A percentile compares a stretch with the other conserved stretches of the same genome.
Evolutionary conservation across 208 protist species (phyloP).

Genomic region (Naegleria lovaniensis): DNA sequence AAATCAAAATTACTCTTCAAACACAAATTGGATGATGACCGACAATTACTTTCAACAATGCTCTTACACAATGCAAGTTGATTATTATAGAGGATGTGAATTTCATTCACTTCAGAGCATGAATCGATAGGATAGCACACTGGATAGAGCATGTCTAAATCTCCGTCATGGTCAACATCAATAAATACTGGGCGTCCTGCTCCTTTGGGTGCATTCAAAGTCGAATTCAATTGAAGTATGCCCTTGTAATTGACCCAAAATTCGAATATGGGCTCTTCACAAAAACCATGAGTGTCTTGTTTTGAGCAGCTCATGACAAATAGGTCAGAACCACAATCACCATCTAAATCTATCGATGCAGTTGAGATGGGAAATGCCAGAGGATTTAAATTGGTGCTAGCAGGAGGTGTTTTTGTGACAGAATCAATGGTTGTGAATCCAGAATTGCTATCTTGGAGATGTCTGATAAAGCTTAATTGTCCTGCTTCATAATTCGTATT

Average conservation of each 20-base stretch:
- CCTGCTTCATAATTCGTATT: background rate
- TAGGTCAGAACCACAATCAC: conserved; percentile 3
- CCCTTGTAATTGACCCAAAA: background rate
- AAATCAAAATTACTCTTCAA: background rate
- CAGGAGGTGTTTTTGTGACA: too few relatives aligned
- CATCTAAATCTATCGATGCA: background rate
- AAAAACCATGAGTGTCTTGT: background rate
- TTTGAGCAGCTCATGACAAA: background rate
- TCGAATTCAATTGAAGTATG: background rate
- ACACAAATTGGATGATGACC: background rate
- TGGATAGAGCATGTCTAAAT: background rate
- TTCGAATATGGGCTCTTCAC: background rate
- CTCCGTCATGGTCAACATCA: background rate
- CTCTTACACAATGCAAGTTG: background rate
- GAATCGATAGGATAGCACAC: background rate
- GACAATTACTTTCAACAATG: background rate
- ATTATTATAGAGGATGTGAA: background rate
- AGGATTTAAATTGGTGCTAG: background rate
- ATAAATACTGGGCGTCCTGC: background rate
- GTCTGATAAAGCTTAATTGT: background rate
- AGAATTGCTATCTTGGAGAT: background rate
- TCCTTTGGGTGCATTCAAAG: background rate
- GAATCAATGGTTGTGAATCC: too few relatives aligned
- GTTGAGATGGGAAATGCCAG: background rate
- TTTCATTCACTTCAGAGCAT: background rate